Conservation (phyloP, 139 green algal species). For the Tetradesmus lagerheimii region DNA sequence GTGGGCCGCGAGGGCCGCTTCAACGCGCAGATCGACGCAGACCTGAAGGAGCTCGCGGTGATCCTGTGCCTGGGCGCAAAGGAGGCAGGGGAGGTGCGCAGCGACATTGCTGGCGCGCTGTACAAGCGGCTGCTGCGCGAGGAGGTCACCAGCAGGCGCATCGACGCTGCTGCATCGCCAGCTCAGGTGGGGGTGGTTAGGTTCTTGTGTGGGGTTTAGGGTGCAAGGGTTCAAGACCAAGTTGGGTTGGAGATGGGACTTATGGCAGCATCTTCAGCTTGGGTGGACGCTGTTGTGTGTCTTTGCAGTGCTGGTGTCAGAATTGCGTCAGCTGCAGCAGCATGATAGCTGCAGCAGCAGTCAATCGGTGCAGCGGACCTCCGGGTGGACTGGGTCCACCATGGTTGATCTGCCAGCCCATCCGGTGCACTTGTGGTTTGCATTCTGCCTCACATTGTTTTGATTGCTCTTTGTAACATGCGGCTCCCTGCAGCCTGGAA, state of each 20-base stretch:
- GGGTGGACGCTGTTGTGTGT: slow-evolving; percentile 15
- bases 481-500: too few species aligned
- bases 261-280: slow-evolving; percentile 63
- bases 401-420: too few species aligned
- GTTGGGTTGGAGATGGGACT: too few species aligned
- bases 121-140: slow-evolving; percentile 86
- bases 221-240: too few species aligned
- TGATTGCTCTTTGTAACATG: too few species aligned
- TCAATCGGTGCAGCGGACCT: too few species aligned
- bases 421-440: too few species aligned
- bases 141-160: slow-evolving; percentile 70
- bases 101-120: slow-evolving; percentile 73
- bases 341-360: too few species aligned
- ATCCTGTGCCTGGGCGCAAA: slow-evolving; percentile 85
- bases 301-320: too few species aligned
- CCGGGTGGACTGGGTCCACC: too few species aligned
- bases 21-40: slow-evolving; percentile 22
- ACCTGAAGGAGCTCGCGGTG: slow-evolving; percentile 43
- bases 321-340: too few species aligned
- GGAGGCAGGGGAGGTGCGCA: slow-evolving; percentile 66
- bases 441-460: too few species aligned
- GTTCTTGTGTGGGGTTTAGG: not conserved
- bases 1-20: slow-evolving; percentile 33
- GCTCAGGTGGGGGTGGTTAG: slow-evolving; percentile 50
- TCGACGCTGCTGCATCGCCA: slow-evolving; percentile 68